phyloP scores from a whole-genome alignment of 2,329 filamentous ascomycete genomes.

The Colletotrichum neosansevieriae region DNA sequence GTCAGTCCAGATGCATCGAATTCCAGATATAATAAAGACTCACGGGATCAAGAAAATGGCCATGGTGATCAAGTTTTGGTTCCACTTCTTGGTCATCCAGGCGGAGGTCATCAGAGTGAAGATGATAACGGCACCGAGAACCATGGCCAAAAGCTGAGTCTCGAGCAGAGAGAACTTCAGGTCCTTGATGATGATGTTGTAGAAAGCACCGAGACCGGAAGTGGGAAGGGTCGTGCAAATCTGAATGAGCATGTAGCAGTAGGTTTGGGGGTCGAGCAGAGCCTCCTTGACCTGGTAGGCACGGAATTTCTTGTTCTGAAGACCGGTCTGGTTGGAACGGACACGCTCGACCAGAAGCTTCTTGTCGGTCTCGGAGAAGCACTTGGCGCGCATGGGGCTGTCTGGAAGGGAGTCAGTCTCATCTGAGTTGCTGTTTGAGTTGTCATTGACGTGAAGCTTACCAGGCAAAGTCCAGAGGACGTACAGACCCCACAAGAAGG shows the following conservation, averaged over 20 bases:
- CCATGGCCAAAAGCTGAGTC: conserved; percentile 45
- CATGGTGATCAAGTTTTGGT: conserved; percentile 41
- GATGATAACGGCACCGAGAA: conserved; percentile 38
- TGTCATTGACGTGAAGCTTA: conserved; percentile 49
- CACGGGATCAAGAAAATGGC: conserved; percentile 22
- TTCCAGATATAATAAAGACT: not conserved
- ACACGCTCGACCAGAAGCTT: conserved; percentile 53
- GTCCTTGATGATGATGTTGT: conserved; percentile 44
- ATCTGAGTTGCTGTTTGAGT: conserved; percentile 59
- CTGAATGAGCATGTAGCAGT: conserved; percentile 30
- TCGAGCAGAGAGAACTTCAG: conserved; percentile 45
- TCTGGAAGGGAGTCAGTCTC: conserved; percentile 46
- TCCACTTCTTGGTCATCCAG: conserved; percentile 25
- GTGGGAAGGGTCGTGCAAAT: conserved; percentile 43
- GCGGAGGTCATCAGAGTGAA: conserved; percentile 26
- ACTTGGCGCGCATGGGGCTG: conserved; percentile 46
- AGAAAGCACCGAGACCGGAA: conserved; percentile 43
- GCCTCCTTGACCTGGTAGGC: conserved; percentile 32
- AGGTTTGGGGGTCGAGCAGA: conserved; percentile 20
- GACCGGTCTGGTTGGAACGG: conserved; percentile 51
- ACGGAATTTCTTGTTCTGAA: conserved; percentile 27
- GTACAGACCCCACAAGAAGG: conserved; percentile 49
- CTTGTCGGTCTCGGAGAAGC: conserved; percentile 49
- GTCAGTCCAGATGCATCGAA: conserved; percentile 14
- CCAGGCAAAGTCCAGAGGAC: conserved; percentile 60